Percentiles rank a stretch among this genome's conserved stretches.
These are phyloP conservation scores for Geotrichum cucujoidarum DNA, from an alignment of 1,139 yeast species.

Conservation along the genomic window DNA sequence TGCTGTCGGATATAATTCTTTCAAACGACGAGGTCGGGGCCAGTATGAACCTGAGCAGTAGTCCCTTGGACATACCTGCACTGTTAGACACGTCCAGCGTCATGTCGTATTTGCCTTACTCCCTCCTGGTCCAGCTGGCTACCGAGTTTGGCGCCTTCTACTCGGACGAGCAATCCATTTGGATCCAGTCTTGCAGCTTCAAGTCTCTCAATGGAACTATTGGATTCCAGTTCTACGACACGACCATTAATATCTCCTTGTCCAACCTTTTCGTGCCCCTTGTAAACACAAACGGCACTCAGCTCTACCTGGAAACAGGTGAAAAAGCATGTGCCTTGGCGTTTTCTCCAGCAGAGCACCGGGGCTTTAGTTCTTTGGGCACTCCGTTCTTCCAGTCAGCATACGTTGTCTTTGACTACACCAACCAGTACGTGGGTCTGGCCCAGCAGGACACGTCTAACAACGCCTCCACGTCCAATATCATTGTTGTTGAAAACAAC, in stretches of 20 bases:
- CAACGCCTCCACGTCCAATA: background rate
- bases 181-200: conserved; percentile 65
- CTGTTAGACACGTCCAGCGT: conserved; percentile 55
- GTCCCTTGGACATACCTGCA: conserved; percentile 44
- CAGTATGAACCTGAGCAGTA: conserved; percentile 9
- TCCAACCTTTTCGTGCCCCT: conserved; percentile 47
- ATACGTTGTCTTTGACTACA: conserved; percentile 66
- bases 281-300: conserved; percentile 28
- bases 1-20: conserved; percentile 51
- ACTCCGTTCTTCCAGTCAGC: conserved; percentile 52
- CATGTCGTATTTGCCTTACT: conserved; percentile 55
- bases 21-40: conserved; percentile 36
- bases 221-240: conserved; percentile 51
- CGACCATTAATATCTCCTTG: conserved; percentile 52
- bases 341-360: conserved; percentile 46
- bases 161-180: conserved; percentile 45
- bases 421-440: conserved; percentile 52
- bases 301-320: conserved; percentile 46
- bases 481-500: background rate
- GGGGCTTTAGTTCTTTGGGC: conserved; percentile 60
- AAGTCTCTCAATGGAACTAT: conserved; percentile 51
- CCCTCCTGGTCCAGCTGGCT: conserved; percentile 59
- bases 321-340: conserved; percentile 56
- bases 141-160: conserved; percentile 70
- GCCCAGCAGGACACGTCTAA: conserved; percentile 41